These are phyloP conservation scores for Dichotomocladium elegans DNA, from an alignment of 371 early-diverging fungal species.

Conservation along the genomic window DNA sequence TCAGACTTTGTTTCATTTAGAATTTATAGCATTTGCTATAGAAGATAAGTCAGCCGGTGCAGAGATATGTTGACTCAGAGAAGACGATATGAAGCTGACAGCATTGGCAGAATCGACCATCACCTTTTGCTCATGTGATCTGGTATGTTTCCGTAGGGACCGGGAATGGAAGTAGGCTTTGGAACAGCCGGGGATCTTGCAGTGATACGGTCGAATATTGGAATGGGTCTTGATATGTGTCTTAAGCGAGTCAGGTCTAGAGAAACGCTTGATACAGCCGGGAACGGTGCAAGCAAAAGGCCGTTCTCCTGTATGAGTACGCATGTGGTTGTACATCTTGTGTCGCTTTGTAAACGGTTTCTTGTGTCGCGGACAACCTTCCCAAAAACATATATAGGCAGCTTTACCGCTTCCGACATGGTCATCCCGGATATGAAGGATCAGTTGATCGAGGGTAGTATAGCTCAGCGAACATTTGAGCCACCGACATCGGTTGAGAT, in stretches of 20 bases:
- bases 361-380: conserved; percentile 68
- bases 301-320: conserved; percentile 84
- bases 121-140: conserved; percentile 11
- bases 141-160: conserved; percentile 16
- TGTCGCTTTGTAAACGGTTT: conserved; percentile 87
- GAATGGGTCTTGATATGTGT: conserved; percentile 88
- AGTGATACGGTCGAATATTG: conserved; percentile 55
- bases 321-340: conserved; percentile 85
- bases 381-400: conserved; percentile 81
- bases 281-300: conserved; percentile 51
- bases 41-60: too few species aligned
- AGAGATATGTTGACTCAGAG: too few species aligned
- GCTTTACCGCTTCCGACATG: conserved; percentile 29
- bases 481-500: conserved; percentile 17
- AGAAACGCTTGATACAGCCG: conserved; percentile 80
- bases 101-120: too few species aligned
- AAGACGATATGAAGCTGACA: too few species aligned
- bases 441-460: conserved; percentile 13
- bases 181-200: conserved; percentile 9
- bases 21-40: too few species aligned
- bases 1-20: too few species aligned
- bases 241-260: conserved; percentile 83
- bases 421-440: conserved; percentile 12
- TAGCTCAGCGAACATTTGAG: neutral
- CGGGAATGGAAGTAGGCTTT: conserved; percentile 22